A percentile compares a stretch with the other conserved stretches of the same genome.
These are phyloP conservation scores for Dipteronia sinensis DNA, from an alignment of 345 rosid genomes.

Conservation along the genomic window DNA sequence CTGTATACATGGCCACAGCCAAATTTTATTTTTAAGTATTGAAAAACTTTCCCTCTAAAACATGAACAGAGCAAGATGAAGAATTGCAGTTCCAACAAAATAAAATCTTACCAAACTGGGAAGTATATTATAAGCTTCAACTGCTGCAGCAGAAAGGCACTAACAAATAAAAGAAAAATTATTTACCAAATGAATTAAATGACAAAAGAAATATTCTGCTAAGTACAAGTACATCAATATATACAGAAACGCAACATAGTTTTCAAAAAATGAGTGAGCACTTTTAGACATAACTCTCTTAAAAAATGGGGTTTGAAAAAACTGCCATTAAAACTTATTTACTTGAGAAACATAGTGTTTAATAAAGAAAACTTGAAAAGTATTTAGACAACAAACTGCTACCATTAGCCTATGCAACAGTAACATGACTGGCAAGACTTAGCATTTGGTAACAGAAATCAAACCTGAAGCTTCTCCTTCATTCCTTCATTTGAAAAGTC, in stretches of 20 bases:
- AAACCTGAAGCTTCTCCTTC: conserved; percentile 76
- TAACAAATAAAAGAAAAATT: conserved; percentile 30
- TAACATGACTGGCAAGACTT: conserved; percentile 1
- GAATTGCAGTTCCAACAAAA: background rate
- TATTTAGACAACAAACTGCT: conserved; percentile 1
- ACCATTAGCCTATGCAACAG: background rate
- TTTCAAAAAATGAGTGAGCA: background rate
- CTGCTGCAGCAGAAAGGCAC: conserved; percentile 68
- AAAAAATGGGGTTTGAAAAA: background rate
- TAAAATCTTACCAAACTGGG: conserved; percentile 70
- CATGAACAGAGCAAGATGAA: conserved; percentile 10
- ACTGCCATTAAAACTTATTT: background rate
- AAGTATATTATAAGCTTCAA: conserved; percentile 80
- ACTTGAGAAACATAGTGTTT: background rate
- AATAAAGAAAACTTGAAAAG: background rate
- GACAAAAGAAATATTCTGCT: background rate
- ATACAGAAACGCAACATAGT: background rate
- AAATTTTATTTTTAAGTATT: background rate
- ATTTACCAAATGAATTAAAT: conserved; percentile 14
- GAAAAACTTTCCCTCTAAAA: background rate
- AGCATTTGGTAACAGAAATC: background rate
- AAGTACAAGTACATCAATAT: background rate
- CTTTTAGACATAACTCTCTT: background rate
- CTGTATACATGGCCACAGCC: background rate
- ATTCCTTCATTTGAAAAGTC: conserved; percentile 38